A percentile compares a stretch with the other conserved stretches of the same genome.
phyloP scores from a whole-genome alignment of 2,329 filamentous ascomycete genomes.

The Pyrenophora tritici-repentis region DNA sequence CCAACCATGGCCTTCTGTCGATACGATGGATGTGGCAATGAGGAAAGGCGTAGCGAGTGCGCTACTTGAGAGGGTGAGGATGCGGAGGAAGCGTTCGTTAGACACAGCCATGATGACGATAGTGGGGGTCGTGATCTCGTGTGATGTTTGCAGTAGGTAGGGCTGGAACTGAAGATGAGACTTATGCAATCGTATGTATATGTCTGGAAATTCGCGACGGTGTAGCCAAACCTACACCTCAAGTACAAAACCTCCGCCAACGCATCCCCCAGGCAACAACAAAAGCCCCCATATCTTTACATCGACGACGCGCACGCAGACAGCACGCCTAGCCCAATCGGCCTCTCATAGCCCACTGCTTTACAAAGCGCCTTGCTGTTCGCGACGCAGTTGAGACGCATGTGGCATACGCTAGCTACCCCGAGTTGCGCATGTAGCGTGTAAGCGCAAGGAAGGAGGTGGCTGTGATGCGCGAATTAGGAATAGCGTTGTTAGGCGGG shows the following conservation, averaged over 20 bases:
- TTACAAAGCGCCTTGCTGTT: neutral
- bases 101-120: conserved; percentile 2
- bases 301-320: conserved; percentile 13
- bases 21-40: conserved; percentile 16
- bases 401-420: neutral
- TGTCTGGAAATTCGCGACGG: too few relatives aligned
- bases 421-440: neutral
- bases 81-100: conserved; percentile 17
- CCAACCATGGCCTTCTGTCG: conserved; percentile 4
- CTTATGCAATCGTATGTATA: too few relatives aligned
- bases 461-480: neutral
- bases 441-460: neutral
- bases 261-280: conserved; percentile 22
- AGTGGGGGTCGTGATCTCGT: neutral
- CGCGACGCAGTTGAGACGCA: neutral
- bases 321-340: conserved; percentile 6
- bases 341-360: neutral
- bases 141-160: too few relatives aligned
- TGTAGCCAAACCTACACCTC: too few relatives aligned
- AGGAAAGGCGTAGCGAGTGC: conserved; percentile 19
- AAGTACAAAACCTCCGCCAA: neutral
- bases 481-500: neutral
- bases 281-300: neutral
- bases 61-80: conserved; percentile 11
- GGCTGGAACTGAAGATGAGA: too few relatives aligned